Conservation (phyloP, 2,329 filamentous ascomycete species). For the Tolypocladium ophioglossoides region DNA sequence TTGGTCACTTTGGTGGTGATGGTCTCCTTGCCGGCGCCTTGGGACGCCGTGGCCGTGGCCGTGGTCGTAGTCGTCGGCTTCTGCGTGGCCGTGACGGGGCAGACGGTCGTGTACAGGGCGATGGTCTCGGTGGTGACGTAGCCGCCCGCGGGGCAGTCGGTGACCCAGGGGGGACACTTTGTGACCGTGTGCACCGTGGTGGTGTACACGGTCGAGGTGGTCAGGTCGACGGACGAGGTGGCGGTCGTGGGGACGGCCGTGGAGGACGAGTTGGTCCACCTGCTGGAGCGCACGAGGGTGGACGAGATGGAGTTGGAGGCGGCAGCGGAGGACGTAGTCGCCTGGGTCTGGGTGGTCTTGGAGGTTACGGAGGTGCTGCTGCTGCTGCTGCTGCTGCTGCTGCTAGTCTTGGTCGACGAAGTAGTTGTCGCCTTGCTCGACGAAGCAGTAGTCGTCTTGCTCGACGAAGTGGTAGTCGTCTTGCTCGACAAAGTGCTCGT, state of each 20-base stretch:
- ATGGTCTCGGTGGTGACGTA: constrained; percentile 25
- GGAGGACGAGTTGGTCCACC: background rate
- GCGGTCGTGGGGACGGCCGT: background rate
- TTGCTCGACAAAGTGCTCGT: constrained; percentile 2
- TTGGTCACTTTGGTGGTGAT: constrained; percentile 39
- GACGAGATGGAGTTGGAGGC: background rate
- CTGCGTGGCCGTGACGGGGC: constrained; percentile 16
- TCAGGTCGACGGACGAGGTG: constrained; percentile 4
- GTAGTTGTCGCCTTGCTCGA: constrained; percentile 1
- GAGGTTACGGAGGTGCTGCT: constrained; percentile 2
- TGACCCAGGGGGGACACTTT: constrained; percentile 31
- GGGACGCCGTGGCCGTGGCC: background rate
- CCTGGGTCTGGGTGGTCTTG: no score
- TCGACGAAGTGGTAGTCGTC: constrained; percentile 1
- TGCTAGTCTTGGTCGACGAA: background rate
- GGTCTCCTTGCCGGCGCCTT: constrained; percentile 26
- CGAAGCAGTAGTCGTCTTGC: background rate
- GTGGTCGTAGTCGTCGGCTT: background rate
- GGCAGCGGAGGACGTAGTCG: no score
- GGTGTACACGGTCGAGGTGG: constrained; percentile 23
- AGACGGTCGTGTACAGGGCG: constrained; percentile 30
- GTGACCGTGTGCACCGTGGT: constrained; percentile 37
- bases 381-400: no score
- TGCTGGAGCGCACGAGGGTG: background rate
- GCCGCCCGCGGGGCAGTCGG: constrained; percentile 20